A percentile compares a stretch with the other conserved stretches of the same genome.
phyloP scores from a whole-genome alignment of 441 rosid genomes.

The Adansonia grandidieri region DNA sequence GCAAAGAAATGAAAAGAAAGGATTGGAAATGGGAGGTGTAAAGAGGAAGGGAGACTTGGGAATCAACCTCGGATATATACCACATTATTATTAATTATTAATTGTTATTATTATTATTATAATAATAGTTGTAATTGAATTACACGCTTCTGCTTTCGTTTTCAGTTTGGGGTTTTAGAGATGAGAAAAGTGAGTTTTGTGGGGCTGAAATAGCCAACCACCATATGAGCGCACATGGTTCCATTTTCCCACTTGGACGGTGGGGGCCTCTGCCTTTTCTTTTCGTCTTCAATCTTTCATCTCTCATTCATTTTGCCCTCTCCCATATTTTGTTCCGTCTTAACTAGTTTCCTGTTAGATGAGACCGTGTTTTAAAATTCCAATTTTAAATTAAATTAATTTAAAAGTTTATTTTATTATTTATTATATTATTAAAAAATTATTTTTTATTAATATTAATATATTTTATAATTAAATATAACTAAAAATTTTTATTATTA shows the following conservation, averaged over 20 bases:
- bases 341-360: too few relatives aligned
- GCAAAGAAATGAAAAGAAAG: not conserved
- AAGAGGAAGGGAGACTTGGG: constrained; percentile 37
- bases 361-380: too few relatives aligned
- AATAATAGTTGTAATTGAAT: not conserved
- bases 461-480: too few relatives aligned
- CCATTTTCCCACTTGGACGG: constrained; percentile 52
- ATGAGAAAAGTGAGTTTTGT: constrained; percentile 31
- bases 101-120: too few relatives aligned
- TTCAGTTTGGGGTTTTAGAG: constrained; percentile 28
- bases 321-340: not conserved
- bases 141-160: constrained; percentile 30
- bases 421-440: too few relatives aligned
- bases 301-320: not conserved
- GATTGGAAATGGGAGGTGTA: constrained; percentile 52
- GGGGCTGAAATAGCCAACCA: constrained; percentile 59
- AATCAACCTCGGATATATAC: constrained; percentile 28
- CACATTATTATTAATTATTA: not conserved
- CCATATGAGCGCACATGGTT: constrained; percentile 77
- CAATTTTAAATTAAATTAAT: too few relatives aligned
- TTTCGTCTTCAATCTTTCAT: not conserved
- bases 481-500: too few relatives aligned
- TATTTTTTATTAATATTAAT: too few relatives aligned
- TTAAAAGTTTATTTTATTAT: too few relatives aligned
- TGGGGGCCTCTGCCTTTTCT: constrained; percentile 25